Evolutionary conservation across 805 yeast species (phyloP), one percentile per base, ranked within the genome.

Genomic region (Candida nemodendra): DNA sequence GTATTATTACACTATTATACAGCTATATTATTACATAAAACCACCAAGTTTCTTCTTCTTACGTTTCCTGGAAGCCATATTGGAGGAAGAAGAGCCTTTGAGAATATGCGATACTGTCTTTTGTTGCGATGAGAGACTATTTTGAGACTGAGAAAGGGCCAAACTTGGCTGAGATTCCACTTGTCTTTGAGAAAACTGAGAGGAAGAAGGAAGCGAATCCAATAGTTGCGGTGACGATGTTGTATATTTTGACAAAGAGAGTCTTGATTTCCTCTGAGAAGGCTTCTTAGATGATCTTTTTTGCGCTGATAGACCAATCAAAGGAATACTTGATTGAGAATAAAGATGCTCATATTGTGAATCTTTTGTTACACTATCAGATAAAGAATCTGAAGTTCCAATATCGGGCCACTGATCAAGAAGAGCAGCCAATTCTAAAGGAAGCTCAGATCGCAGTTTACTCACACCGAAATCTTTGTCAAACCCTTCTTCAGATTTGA

Each of bases 41-140:
- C 53, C 53, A 11, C 54, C 48, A 36, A 38, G 26, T 16, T 37
- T 47, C 24, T 44, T 48, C 36, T 42, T 44, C 27, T 46, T 49
- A 25, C 42, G 37, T 29, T 42, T 42, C 28, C 38, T 45, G 15
- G 27, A 38, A 18, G 36, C 28, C 17, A 37, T 19, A 16, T 21
- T 18, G 12, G 30, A 9, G n/a, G 24, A 21, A 21, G 7, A n/a
- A n/a, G 19, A 33, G 5, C 36, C 43, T 18, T 17, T 25, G 25
- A 36, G 34, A 21, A 32, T 18, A 27, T 39, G 44, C 2, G 44
- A 39, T 21, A 27, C 18, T 12, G 39, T 14, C 6, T 17, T 28
- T 5, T 41, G 36, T 9, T 27, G 18, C 15, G 38, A 39, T 9
- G 44, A 24, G 15, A 19, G 18, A 3, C 12, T 18, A 18, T 28